Base-by-base conservation (phyloP, 1,284 basidiomycete species). In the Leccinum pachyderme region DNA sequence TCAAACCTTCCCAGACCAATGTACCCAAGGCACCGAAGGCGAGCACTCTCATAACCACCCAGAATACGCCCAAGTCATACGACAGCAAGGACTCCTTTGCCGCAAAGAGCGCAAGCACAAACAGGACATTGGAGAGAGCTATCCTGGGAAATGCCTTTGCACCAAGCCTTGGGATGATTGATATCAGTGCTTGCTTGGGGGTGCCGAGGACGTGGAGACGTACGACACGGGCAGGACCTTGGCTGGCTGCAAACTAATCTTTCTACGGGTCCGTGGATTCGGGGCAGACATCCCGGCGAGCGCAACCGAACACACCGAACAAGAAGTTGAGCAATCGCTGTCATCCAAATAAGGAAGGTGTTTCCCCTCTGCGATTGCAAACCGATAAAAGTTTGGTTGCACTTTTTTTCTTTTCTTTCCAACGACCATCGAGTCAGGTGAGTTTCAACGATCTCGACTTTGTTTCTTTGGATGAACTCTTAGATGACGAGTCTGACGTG, bases 401-500 rank as follows among this genome's bases (percentile, higher is more conserved):
- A 3, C 4, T 2, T 5, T 3, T 1, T 1, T n/a, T 45, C 31
- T 9, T 49, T 45, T n/a, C 13, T 37, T 11, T 18, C 18, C 58
- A 44, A 54, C 59, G 11, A 15, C 44, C 49, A 46, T 52, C 37
- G 12, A 44, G 44, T 46, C 61, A 63, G 53, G 75, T 77, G 55
- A 70, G 72, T 54, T 4, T 5, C 18, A 18, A 51, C 35, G 47
- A 29, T 58, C 44, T 46, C 9, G 53, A 63, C 8, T 43, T 63
- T 46, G 61, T 52, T 54, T 43, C 4, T 12, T 51, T 32, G 52
- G 89, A 91, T 91, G 89, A 91, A 67, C 68, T 64, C 69, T 70
- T 80, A 91, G 90, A 92, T 92, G 89, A 92, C 90, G 90, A 92
- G 90, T 92, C 90, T 77, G 90, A 92, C 73, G 65, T 63, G 69